Evolutionary conservation across 108 stramenopile species (phyloP).

Genomic region (Seminavis robusta): DNA sequence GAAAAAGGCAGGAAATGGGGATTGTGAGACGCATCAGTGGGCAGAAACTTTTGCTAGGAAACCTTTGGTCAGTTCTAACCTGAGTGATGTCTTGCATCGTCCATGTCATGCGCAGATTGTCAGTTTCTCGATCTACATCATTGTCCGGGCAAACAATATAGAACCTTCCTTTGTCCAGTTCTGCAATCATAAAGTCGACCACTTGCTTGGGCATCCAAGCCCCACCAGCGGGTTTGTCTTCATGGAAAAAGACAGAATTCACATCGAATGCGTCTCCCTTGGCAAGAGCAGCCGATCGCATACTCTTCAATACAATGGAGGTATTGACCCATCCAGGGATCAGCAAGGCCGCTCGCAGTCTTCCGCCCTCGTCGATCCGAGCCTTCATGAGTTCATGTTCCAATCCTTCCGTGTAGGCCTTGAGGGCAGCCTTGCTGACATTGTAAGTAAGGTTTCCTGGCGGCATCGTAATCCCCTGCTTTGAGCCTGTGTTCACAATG

Average conservation of each 20-base stretch:
- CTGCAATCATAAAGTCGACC: constrained; percentile 46
- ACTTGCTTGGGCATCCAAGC: constrained; percentile 63
- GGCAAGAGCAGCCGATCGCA: constrained; percentile 12
- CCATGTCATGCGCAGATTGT: constrained; percentile 62
- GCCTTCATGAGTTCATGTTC: constrained; percentile 42
- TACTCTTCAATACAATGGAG: constrained; percentile 36
- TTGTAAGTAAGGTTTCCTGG: constrained; percentile 60
- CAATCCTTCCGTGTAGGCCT: constrained; percentile 55
- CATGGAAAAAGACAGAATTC: constrained; percentile 37
- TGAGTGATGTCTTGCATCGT: constrained; percentile 52
- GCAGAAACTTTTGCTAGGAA: no score
- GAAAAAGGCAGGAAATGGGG: no score
- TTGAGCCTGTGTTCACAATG: constrained; percentile 61
- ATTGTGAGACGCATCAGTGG: no score
- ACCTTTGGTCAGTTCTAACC: no score
- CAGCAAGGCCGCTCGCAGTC: constrained; percentile 38
- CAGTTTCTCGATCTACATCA: constrained; percentile 51
- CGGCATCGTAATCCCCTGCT: constrained; percentile 64
- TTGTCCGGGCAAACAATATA: constrained; percentile 64
- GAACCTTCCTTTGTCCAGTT: constrained; percentile 37
- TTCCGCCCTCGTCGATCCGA: constrained; percentile 11
- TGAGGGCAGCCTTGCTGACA: constrained; percentile 55
- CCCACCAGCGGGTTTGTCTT: constrained; percentile 45
- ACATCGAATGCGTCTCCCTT: constrained; percentile 29
- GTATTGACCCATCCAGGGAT: constrained; percentile 68